phyloP scores from a whole-genome alignment of 495 filamentous ascomycete species.

The Penicillium mononematosum region DNA sequence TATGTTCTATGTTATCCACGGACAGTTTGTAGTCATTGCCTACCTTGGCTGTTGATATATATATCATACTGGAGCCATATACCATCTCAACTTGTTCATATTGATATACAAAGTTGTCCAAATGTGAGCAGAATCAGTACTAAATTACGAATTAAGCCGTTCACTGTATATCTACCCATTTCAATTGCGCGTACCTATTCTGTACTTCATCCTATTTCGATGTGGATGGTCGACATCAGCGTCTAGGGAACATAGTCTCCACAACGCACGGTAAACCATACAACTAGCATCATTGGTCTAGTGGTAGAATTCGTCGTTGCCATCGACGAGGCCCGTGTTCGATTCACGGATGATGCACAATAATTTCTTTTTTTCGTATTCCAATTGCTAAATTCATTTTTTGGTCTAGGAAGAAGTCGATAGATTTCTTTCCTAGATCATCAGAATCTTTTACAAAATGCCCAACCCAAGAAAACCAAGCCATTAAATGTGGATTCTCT shows the following conservation, averaged over 20 bases:
- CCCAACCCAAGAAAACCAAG: not conserved
- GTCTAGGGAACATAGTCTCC: not conserved
- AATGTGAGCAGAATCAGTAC: not conserved
- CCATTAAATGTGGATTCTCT: not conserved
- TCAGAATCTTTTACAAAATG: not conserved
- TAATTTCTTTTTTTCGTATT: conserved; percentile 13
- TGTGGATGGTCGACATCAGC: not conserved
- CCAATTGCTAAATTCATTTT: not conserved
- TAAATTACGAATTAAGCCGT: not conserved
- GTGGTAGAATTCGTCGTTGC: conserved; percentile 62
- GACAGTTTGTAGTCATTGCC: not conserved
- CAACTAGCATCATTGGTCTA: conserved; percentile 54
- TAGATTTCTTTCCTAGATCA: not conserved
- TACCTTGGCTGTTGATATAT: not conserved
- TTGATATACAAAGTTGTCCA: not conserved
- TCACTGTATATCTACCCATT: not conserved
- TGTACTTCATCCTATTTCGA: not conserved
- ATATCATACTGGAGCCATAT: not conserved
- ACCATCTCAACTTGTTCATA: not conserved
- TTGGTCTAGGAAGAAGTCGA: not conserved
- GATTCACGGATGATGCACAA: conserved; percentile 55
- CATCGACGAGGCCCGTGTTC: conserved; percentile 60
- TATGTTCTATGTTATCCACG: not conserved
- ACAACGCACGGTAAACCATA: not conserved
- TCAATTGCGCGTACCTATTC: not conserved